phyloP scores from a whole-genome alignment of 148 eudicot genomes.

The Talinum fruticosum region DNA sequence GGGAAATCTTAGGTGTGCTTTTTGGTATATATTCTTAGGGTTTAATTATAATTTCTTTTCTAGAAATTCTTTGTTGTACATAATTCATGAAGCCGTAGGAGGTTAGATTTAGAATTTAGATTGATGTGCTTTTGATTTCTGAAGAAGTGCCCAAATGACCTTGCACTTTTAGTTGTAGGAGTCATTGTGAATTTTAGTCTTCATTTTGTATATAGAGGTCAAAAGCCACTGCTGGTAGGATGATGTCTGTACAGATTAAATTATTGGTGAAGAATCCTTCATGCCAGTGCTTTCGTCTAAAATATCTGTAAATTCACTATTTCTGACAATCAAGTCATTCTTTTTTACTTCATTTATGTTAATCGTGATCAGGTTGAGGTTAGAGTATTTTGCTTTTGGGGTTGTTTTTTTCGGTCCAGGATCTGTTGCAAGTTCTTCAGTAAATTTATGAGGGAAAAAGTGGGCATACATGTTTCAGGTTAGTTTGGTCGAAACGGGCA shows the following conservation, averaged over 20 bases:
- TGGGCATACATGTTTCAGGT: not conserved
- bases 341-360: not conserved
- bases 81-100: conserved; percentile 26
- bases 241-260: not conserved
- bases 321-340: not conserved
- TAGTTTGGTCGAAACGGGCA: not conserved
- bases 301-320: too few relatives aligned
- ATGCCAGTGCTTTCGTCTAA: too few relatives aligned
- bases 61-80: conserved; percentile 59
- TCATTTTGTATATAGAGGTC: not conserved
- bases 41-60: not conserved
- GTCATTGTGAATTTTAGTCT: not conserved
- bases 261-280: not conserved
- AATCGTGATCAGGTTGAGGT: not conserved
- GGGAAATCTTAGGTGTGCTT: not conserved
- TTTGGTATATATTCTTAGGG: conserved; percentile 20
- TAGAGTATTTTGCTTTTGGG: not conserved
- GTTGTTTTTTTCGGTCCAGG: too few relatives aligned
- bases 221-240: not conserved
- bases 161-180: not conserved
- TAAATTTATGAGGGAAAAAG: too few relatives aligned
- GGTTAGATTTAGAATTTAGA: not conserved
- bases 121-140: not conserved
- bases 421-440: not conserved
- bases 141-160: conserved; percentile 11